These are phyloP conservation scores for Hypoxylon sp. DNA, from an alignment of 2,329 filamentous ascomycete species.

Conservation along the genomic window DNA sequence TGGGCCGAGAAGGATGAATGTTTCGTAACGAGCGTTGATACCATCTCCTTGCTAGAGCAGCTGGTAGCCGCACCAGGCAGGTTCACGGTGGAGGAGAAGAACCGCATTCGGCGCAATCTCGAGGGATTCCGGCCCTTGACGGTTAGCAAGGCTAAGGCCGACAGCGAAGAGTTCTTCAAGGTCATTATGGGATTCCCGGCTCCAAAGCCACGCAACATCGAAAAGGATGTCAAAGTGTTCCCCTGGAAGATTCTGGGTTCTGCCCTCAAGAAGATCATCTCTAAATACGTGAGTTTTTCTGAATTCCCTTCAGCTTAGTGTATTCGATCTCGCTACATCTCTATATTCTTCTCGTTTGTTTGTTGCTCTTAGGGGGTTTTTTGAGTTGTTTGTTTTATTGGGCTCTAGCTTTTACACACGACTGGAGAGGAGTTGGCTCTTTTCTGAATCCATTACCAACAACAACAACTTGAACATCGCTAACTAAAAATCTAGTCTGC, in stretches of 20 bases:
- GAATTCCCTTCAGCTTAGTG: constrained; percentile 10
- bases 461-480: not conserved
- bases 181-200: constrained; percentile 97
- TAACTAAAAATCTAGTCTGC: constrained; percentile 50
- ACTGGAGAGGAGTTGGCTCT: not conserved
- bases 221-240: constrained; percentile 99
- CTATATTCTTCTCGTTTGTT: constrained; percentile 14
- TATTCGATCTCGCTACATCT: not conserved
- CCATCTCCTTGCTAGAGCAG: constrained; percentile 93
- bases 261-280: constrained; percentile 97
- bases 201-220: constrained; percentile 96
- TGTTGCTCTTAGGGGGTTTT: not conserved
- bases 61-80: constrained; percentile 81
- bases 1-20: constrained; percentile 94
- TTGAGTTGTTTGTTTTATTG: not conserved
- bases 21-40: constrained; percentile 96
- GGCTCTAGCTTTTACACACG: not conserved
- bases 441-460: not conserved
- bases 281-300: constrained; percentile 78
- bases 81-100: constrained; percentile 98
- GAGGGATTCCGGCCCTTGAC: constrained; percentile 94
- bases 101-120: constrained; percentile 93
- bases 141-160: constrained; percentile 90
- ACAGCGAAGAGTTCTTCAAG: constrained; percentile 98
- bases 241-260: constrained; percentile 91